These are phyloP conservation scores for Colletotrichum eleusines DNA, from an alignment of 2,329 filamentous ascomycete genomes.

Conservation along the genomic window DNA sequence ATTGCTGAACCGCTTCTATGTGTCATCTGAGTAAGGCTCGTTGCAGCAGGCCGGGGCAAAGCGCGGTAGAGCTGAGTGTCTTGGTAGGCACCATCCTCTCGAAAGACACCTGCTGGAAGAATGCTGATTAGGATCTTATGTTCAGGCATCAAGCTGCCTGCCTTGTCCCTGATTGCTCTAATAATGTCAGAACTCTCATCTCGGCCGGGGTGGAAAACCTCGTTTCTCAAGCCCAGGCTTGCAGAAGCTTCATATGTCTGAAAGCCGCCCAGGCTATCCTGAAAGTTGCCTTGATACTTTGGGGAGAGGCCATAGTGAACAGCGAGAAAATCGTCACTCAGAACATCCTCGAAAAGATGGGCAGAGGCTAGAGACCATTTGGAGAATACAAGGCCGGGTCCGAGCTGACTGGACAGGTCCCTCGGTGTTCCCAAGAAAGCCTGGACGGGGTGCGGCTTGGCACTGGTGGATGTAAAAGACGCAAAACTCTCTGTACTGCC, in stretches of 20 bases:
- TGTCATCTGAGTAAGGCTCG: conserved; percentile 76
- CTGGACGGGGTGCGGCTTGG: conserved; percentile 79
- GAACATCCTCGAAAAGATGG: conserved; percentile 86
- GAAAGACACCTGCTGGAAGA: conserved; percentile 82
- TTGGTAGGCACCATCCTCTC: conserved; percentile 82
- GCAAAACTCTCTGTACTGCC: conserved; percentile 76
- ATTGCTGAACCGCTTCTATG: conserved; percentile 81
- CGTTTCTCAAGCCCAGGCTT: conserved; percentile 89
- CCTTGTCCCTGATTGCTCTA: conserved; percentile 86
- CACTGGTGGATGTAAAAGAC: conserved; percentile 71
- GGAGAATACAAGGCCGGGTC: conserved; percentile 78
- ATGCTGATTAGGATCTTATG: conserved; percentile 85
- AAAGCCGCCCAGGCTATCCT: conserved; percentile 94
- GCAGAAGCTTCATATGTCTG: conserved; percentile 97
- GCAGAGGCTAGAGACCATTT: conserved; percentile 92
- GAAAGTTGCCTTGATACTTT: conserved; percentile 94
- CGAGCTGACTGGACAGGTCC: conserved; percentile 82
- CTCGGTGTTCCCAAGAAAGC: conserved; percentile 94
- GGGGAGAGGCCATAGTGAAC: conserved; percentile 92
- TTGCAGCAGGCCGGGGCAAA: conserved; percentile 78
- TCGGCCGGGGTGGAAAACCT: conserved; percentile 88
- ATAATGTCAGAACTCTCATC: conserved; percentile 94
- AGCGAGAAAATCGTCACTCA: conserved; percentile 92
- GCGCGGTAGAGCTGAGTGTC: conserved; percentile 82
- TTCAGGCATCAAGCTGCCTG: conserved; percentile 84